A percentile compares a stretch with the other conserved stretches of the same genome.
These are phyloP conservation scores for Sphagnum tenellum DNA, from an alignment of 225 moss, liverwort and hornwort genomes.

Conservation along the genomic window DNA sequence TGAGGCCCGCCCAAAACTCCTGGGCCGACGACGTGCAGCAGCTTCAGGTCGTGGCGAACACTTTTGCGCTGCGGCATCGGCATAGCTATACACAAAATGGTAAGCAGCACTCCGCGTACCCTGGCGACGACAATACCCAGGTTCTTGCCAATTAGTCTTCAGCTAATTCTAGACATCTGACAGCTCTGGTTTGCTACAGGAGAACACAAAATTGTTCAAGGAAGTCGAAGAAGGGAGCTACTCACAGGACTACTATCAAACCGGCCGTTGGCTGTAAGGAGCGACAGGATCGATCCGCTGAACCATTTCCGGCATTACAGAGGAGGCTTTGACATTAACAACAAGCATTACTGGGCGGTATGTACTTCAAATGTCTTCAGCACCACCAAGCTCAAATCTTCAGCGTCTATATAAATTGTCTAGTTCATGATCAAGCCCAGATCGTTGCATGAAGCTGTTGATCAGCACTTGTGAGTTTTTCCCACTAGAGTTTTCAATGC, in stretches of 20 bases:
- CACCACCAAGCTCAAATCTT: neutral
- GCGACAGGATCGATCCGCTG: constrained; percentile 47
- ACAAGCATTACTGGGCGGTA: constrained; percentile 81
- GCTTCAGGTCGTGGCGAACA: too few species aligned
- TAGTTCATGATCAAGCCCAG: neutral
- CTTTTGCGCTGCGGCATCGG: too few species aligned
- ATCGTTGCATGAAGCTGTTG: neutral
- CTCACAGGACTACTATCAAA: constrained; percentile 8
- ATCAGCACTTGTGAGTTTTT: neutral
- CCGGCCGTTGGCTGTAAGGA: constrained; percentile 49
- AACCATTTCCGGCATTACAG: constrained; percentile 45
- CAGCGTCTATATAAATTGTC: neutral
- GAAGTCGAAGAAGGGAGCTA: constrained; percentile 13
- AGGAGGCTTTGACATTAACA: constrained; percentile 50
- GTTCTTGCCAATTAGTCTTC: too few species aligned
- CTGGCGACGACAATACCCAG: too few species aligned
- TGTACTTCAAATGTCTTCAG: neutral
- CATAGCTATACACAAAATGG: too few species aligned
- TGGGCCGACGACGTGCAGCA: too few species aligned
- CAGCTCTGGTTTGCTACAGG: constrained; percentile 4
- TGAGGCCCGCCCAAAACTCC: neutral
- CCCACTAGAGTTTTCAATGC: neutral
- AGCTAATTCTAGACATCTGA: neutral
- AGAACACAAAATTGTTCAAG: constrained; percentile 5
- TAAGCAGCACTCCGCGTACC: too few species aligned